phyloP scores from a whole-genome alignment of 257 asterid genomes.

The Penstemon barbatus region DNA sequence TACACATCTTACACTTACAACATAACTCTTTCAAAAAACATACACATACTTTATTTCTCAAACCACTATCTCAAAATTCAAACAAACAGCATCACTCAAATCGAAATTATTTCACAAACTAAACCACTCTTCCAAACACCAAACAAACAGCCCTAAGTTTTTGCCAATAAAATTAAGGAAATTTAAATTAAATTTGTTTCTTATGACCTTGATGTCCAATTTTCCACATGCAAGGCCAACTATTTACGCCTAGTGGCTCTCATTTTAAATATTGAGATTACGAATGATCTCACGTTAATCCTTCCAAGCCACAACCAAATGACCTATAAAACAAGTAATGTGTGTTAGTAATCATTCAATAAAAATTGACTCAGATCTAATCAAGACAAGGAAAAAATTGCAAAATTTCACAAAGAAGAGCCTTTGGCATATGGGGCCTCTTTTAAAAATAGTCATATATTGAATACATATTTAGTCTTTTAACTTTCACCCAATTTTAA shows the following conservation, averaged over 20 bases:
- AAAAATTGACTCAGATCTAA: background rate
- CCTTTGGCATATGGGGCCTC: too few species aligned
- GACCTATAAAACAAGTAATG: constrained; percentile 20
- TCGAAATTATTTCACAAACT: too few species aligned
- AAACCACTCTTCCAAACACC: too few species aligned
- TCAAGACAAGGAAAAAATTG: background rate
- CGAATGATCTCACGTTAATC: constrained; percentile 22
- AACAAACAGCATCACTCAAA: too few species aligned
- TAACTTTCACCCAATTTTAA: too few species aligned
- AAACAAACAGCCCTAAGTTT: background rate
- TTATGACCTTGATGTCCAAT: constrained; percentile 21
- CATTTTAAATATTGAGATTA: constrained; percentile 21
- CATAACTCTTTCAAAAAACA: too few species aligned
- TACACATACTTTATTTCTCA: too few species aligned
- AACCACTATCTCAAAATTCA: too few species aligned
- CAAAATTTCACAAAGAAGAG: too few species aligned
- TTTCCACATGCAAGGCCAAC: constrained; percentile 14
- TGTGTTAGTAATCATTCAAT: background rate
- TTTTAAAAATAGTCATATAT: too few species aligned
- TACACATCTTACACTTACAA: too few species aligned
- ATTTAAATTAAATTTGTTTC: constrained; percentile 18
- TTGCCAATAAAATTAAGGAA: constrained; percentile 4
- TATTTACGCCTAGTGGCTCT: constrained; percentile 28
- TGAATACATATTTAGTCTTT: too few species aligned
- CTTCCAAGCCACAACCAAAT: constrained; percentile 31